phyloP scores from a whole-genome alignment of 768 basidiomycete species.

The Tulasnella calospora region DNA sequence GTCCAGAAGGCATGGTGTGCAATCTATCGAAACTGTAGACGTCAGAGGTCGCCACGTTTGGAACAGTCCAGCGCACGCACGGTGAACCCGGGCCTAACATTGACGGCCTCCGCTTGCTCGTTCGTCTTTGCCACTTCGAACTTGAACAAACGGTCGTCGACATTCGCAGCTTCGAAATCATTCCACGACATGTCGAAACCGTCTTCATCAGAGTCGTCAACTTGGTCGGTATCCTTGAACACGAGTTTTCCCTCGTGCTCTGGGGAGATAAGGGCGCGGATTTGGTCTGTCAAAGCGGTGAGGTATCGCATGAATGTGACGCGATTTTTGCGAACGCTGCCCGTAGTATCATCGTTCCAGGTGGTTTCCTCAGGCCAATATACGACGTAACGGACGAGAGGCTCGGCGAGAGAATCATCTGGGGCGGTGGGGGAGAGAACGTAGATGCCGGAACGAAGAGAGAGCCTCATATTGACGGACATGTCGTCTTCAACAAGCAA shows the following conservation, averaged over 20 bases:
- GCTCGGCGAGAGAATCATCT: not conserved
- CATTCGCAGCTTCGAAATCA: not conserved
- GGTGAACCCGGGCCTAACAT: not conserved
- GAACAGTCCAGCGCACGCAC: not conserved
- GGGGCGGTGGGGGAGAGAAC: conserved; percentile 31
- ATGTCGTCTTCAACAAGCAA: conserved; percentile 27
- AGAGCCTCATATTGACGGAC: conserved; percentile 30
- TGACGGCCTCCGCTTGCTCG: conserved; percentile 21
- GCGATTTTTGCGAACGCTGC: conserved; percentile 46
- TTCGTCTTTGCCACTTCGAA: conserved; percentile 24
- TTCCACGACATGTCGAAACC: not conserved
- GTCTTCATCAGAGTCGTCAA: not conserved
- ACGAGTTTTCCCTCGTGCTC: conserved; percentile 47
- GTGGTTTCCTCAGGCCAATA: conserved; percentile 53
- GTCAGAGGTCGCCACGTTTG: not conserved
- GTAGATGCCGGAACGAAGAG: conserved; percentile 52
- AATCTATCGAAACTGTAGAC: not conserved
- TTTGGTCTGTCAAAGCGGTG: conserved; percentile 55
- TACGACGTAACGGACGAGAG: conserved; percentile 42
- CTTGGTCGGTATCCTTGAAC: conserved; percentile 36
- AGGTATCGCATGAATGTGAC: conserved; percentile 63
- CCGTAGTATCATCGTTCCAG: conserved; percentile 49
- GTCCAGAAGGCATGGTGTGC: not conserved
- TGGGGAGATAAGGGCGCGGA: conserved; percentile 48
- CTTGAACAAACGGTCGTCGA: conserved; percentile 24